A percentile compares a stretch with the other conserved stretches of the same genome.
Evolutionary conservation across 768 basidiomycete genomes (phyloP).

Genomic region (Hydnomerulius pinastri): DNA sequence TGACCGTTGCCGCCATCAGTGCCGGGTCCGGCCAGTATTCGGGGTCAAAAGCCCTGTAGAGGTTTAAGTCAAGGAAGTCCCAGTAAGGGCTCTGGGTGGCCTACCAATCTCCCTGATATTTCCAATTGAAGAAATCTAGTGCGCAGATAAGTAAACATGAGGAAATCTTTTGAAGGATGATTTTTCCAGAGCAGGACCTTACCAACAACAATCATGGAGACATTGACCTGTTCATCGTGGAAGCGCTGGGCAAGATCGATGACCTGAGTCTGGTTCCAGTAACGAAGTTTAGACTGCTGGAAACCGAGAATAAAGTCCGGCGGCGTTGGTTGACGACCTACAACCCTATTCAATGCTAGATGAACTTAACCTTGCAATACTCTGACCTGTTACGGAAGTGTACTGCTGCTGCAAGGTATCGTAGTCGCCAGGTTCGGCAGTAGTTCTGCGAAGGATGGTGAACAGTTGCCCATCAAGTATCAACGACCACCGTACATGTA

Average conservation of each 20-base stretch:
- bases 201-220: slow-evolving; percentile 39
- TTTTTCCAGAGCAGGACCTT: slow-evolving; percentile 2
- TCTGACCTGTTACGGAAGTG: slow-evolving; percentile 36
- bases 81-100: too few species aligned
- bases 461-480: too few species aligned
- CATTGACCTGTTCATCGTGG: slow-evolving; percentile 37
- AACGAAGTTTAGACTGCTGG: slow-evolving; percentile 41
- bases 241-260: slow-evolving; percentile 38
- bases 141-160: too few species aligned
- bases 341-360: background rate
- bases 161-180: too few species aligned
- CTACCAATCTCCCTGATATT: too few species aligned
- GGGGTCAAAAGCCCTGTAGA: too few species aligned
- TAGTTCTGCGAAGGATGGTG: slow-evolving; percentile 31
- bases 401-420: slow-evolving; percentile 38
- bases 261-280: slow-evolving; percentile 38
- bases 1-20: too few species aligned
- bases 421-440: slow-evolving; percentile 38
- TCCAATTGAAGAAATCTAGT: too few species aligned
- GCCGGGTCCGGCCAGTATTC: too few species aligned
- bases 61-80: too few species aligned
- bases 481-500: too few species aligned
- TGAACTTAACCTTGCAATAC: background rate
- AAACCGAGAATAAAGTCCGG: slow-evolving; percentile 39
- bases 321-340: slow-evolving; percentile 22